Evolutionary conservation across 345 rosid genomes (phyloP), one percentile per base, ranked within the genome.

Genomic region (Bruguiera sexangula): DNA sequence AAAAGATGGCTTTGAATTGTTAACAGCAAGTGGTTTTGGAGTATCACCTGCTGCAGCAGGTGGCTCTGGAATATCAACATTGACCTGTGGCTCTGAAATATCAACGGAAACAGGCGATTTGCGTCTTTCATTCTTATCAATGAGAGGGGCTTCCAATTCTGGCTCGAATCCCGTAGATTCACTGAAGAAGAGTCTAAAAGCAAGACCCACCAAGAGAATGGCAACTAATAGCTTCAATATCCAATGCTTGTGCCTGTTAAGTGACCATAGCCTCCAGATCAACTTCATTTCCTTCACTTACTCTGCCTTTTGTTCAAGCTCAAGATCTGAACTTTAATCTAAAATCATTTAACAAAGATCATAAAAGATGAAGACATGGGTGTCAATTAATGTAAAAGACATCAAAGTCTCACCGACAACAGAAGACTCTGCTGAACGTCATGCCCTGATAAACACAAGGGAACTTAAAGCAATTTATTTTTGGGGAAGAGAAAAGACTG

Each of bases 121-220:
- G 0, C 50, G 11, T 19, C 37, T 24, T 26, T 65, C 71, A 37
- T 70, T 67, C 69, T 60, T 66, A 55, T 75, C 82, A n/a, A 50
- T 62, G 50, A 76, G 37, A 32, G 79, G 10, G 65, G 71, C 30
- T 19, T 72, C 83, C 6, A 79, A 71, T 57, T 58, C 73, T 16
- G 78, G 75, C 8, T 75, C 62, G 61, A 82, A 76, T 55, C 70
- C 85, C 24, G 74, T 11, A 11, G 83, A 84, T 26, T 76, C 76
- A 52, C 67, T 74, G 64, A 79, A 76, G 73, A 93, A 75, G 64
- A 91, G 80, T 74, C 83, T 71, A 62, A 87, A 80, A 67, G 85
- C 96, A 31, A 89, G 70, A 83, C 86, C 85, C 50, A 79, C 36
- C 34, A 91, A 67, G 34, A 94, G 78, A 71, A 81, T 20, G 31